Evolutionary conservation across 2,329 filamentous ascomycete species (phyloP).

Genomic region (Aspergillus flavus): DNA sequence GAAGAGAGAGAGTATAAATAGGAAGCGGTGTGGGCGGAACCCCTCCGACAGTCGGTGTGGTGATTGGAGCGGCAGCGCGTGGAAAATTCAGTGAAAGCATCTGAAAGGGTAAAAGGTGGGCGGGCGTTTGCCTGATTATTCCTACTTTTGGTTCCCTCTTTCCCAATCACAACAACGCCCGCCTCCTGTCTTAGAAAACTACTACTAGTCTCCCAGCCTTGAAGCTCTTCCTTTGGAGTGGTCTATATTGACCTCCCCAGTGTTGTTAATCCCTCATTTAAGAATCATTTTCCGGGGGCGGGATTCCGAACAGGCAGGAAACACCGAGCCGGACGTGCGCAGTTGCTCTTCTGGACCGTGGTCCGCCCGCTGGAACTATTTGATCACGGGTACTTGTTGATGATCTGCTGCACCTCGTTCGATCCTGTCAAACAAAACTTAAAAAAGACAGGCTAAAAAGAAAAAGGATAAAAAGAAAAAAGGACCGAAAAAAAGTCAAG

Average conservation of each 20-base stretch:
- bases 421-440: not conserved
- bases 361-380: constrained; percentile 10
- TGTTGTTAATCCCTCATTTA: not conserved
- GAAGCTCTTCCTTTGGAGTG: not conserved
- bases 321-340: constrained; percentile 1
- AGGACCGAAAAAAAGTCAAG: not conserved
- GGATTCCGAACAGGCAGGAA: not conserved
- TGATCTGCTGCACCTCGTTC: not conserved
- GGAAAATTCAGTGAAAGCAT: constrained; percentile 22
- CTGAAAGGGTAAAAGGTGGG: not conserved
- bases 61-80: constrained; percentile 28
- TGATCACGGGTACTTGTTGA: constrained; percentile 2
- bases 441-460: not conserved
- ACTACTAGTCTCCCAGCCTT: not conserved
- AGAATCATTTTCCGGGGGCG: not conserved
- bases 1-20: not conserved
- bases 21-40: constrained; percentile 8
- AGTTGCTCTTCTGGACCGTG: constrained; percentile 10
- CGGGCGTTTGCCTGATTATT: constrained; percentile 5
- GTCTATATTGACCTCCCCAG: not conserved
- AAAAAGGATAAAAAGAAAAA: not conserved
- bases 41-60: constrained; percentile 23
- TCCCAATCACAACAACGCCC: constrained; percentile 8
- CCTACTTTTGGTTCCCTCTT: constrained; percentile 9
- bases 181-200: not conserved